phyloP scores from a whole-genome alignment of 805 yeast genomes.

The Candida nonsorbophila region DNA sequence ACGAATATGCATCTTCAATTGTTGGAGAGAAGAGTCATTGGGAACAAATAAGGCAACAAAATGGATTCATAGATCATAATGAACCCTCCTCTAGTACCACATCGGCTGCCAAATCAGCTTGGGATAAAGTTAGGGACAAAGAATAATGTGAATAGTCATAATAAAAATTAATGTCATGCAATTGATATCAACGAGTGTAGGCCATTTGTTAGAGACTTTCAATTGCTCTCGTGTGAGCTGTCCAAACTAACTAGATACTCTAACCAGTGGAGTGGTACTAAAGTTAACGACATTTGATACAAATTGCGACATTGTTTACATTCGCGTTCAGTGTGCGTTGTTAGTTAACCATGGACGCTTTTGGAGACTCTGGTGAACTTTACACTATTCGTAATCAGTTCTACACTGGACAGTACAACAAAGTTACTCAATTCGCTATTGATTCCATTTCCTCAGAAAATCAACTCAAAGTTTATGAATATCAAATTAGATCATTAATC shows the following conservation, averaged over 20 bases:
- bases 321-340: not conserved
- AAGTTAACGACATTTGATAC: constrained; percentile 3
- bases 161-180: too few species aligned
- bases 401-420: constrained; percentile 52
- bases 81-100: too few species aligned
- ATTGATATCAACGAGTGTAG: too few species aligned
- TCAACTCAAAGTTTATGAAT: constrained; percentile 35
- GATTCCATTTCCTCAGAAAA: constrained; percentile 33
- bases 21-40: constrained; percentile 16
- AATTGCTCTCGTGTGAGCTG: too few species aligned
- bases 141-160: too few species aligned
- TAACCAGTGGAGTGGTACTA: not conserved
- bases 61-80: too few species aligned
- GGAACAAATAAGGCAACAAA: constrained; percentile 35
- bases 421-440: constrained; percentile 33
- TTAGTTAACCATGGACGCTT: constrained; percentile 31
- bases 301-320: constrained; percentile 1
- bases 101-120: too few species aligned
- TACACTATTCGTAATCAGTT: constrained; percentile 54
- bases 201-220: too few species aligned
- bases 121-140: too few species aligned
- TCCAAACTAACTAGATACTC: not conserved
- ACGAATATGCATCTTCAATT: constrained; percentile 6
- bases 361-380: constrained; percentile 44
- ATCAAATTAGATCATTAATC: constrained; percentile 34